Evolutionary conservation across 2,329 filamentous ascomycete species (phyloP), one percentile per base, ranked within the genome.

Genomic region (Aspergillus sp.): DNA sequence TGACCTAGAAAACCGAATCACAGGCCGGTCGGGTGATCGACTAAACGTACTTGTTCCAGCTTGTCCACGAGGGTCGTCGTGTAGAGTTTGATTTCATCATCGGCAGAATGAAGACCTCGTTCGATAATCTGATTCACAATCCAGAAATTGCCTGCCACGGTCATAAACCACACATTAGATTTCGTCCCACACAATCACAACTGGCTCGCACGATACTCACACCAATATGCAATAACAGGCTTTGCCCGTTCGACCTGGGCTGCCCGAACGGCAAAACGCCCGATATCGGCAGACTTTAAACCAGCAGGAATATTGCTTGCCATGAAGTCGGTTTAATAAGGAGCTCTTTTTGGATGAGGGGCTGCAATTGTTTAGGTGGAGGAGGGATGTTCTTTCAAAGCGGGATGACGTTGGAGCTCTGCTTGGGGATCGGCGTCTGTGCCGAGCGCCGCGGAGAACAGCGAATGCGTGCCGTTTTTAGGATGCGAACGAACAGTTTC

Each of bases 151-250:
- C 87, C 88, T 93, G 48, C 42, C 5, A 38, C 40, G 37, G 30
- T 47, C 42, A 43, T 7, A 33, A 41, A 30, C 19, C 19, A 19
- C 19, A 19, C 19, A 19, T 19, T 6, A 27, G 7, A 28, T n/a
- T n/a, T 28, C 26, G 56, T 51, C 53, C 27, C 35, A 37, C 13
- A 27, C 35, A 37, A 28, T 7, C 7, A 7, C 35, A 7, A 19
- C 8, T 37, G 35, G 7, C 5, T 9, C 28, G 48, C 31, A 33
- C 31, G 30, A 28, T 33, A 78, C 85, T 61, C 78, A 95, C 91
- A 93, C 90, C 91, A 97, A 68, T 97, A 98, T 50, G 90, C 79
- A 54, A 97, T 79, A 47, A 93, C 88, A 7, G 93, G 93, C 68
- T 91, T 93, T 60, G 83, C 81, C 46, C 78, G 78, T 64, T 91